Conservation (phyloP, 768 basidiomycete species). For the Hemileccinum impolitum region DNA sequence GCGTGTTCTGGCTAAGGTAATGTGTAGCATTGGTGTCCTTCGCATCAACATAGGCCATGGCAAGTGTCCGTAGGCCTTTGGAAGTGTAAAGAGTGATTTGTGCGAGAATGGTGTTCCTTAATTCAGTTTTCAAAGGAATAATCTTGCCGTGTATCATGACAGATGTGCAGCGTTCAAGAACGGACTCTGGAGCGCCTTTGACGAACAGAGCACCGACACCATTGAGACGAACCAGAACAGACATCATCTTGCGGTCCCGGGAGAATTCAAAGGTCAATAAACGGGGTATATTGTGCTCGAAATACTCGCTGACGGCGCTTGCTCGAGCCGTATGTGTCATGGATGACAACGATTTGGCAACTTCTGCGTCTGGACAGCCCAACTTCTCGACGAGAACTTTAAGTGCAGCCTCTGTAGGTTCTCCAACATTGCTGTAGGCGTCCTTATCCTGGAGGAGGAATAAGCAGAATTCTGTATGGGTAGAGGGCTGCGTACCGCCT, state of each 20-base stretch:
- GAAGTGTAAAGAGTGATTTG: slow-evolving; percentile 72
- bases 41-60: slow-evolving; percentile 81
- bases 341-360: slow-evolving; percentile 52
- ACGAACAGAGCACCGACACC: slow-evolving; percentile 78
- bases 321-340: slow-evolving; percentile 63
- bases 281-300: slow-evolving; percentile 71
- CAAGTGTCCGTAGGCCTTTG: slow-evolving; percentile 85
- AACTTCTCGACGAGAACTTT: slow-evolving; percentile 95
- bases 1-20: slow-evolving; percentile 75
- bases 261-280: slow-evolving; percentile 97
- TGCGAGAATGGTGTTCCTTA: slow-evolving; percentile 60
- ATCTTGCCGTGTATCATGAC: slow-evolving; percentile 62
- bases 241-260: slow-evolving; percentile 99
- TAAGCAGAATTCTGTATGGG: background rate
- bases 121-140: slow-evolving; percentile 59
- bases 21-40: slow-evolving; percentile 73
- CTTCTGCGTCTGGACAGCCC: slow-evolving; percentile 61
- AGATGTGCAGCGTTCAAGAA: slow-evolving; percentile 83
- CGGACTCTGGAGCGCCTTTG: slow-evolving; percentile 95
- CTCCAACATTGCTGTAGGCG: slow-evolving; percentile 80
- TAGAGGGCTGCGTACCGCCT: slow-evolving; percentile 47
- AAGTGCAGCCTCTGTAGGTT: slow-evolving; percentile 96
- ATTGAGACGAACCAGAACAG: slow-evolving; percentile 77
- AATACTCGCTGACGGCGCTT: slow-evolving; percentile 80
- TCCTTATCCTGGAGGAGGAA: slow-evolving; percentile 62